Conservation (phyloP, 768 basidiomycete species). For the Pleurotus ostreatus region DNA sequence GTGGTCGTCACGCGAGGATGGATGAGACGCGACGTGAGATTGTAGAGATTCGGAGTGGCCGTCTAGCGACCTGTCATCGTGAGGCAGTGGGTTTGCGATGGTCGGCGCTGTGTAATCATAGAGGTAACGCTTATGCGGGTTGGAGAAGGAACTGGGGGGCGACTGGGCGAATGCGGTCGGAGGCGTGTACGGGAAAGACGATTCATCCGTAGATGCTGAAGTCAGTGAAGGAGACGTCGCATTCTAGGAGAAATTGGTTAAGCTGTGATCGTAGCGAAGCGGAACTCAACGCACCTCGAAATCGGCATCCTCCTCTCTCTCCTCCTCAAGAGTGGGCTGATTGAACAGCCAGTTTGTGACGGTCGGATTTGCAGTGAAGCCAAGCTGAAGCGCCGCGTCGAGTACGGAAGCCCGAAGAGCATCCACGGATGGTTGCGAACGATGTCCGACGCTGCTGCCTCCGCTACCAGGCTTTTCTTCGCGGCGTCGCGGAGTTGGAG, state of each 20-base stretch:
- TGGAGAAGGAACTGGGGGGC: conserved; percentile 9
- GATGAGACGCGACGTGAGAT: no score
- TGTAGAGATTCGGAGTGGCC: conserved; percentile 1
- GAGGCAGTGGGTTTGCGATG: background rate
- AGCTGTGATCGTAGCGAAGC: background rate
- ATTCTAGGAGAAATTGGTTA: background rate
- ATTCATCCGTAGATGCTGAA: conserved; percentile 13
- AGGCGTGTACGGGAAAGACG: conserved; percentile 13
- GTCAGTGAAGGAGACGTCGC: conserved; percentile 4
- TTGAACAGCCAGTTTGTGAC: conserved; percentile 75
- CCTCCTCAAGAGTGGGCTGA: conserved; percentile 52
- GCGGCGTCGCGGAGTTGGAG: no score
- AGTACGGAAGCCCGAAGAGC: conserved; percentile 69
- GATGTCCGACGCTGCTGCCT: conserved; percentile 32
- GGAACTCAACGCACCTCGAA: background rate
- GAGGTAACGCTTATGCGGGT: background rate
- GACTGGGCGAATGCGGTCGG: conserved; percentile 14
- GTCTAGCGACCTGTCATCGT: background rate
- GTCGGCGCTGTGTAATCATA: background rate
- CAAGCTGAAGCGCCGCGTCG: conserved; percentile 67
- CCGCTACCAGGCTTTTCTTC: background rate
- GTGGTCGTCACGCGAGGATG: background rate
- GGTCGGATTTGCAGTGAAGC: conserved; percentile 52
- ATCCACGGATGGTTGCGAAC: conserved; percentile 26
- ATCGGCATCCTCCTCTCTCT: conserved; percentile 35